These are phyloP conservation scores for Starmerella sp. DNA, from an alignment of 805 yeast genomes.

Conservation along the genomic window DNA sequence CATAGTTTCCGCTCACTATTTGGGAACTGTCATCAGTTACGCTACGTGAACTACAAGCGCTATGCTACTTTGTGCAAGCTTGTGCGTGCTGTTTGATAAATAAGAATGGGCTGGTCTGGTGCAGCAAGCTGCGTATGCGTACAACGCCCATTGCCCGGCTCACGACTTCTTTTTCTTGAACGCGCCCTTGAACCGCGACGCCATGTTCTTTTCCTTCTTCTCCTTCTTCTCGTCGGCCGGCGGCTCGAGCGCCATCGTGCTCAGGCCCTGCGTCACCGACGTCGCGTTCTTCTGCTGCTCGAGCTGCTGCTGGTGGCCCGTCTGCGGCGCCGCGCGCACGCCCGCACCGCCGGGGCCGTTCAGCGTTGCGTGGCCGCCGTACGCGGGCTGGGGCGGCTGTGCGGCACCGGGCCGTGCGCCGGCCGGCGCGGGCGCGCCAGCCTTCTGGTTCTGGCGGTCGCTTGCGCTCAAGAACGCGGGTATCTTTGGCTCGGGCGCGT, in stretches of 20 bases:
- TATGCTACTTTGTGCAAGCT: too few relatives aligned
- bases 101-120: background rate
- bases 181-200: conserved; percentile 16
- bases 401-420: too few relatives aligned
- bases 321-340: background rate
- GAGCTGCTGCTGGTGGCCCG: background rate
- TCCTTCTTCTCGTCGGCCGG: conserved; percentile 6
- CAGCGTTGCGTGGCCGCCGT: background rate
- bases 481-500: conserved; percentile 23
- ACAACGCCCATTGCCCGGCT: background rate
- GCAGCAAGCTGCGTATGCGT: background rate
- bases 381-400: background rate
- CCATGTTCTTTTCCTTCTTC: conserved; percentile 10
- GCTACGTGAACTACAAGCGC: too few relatives aligned
- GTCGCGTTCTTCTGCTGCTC: background rate
- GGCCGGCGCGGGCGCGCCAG: background rate
- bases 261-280: conserved; percentile 1
- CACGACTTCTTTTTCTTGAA: conserved; percentile 10
- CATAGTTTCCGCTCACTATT: too few relatives aligned
- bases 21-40: too few relatives aligned
- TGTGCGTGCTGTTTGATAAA: too few relatives aligned
- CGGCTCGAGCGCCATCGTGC: background rate
- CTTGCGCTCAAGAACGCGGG: conserved; percentile 25
- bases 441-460: conserved; percentile 8
- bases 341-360: background rate